A percentile compares a stretch with the other conserved stretches of the same genome.
These are phyloP conservation scores for Sporothrix phasma DNA, from an alignment of 2,329 filamentous ascomycete genomes.

Conservation along the genomic window DNA sequence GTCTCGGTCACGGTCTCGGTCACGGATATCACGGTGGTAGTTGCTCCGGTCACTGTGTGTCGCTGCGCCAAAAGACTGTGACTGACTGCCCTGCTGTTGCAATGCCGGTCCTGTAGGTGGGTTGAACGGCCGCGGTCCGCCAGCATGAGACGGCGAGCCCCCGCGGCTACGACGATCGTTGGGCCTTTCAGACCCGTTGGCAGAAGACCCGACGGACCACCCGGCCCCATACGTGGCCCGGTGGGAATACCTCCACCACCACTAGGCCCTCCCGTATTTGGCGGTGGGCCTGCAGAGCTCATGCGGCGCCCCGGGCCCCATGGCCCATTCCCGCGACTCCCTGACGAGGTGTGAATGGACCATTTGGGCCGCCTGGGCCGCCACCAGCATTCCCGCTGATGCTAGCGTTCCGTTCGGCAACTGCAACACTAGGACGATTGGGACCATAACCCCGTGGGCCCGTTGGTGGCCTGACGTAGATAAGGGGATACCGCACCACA, in stretches of 20 bases:
- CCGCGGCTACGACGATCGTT: slow-evolving; percentile 7
- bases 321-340: slow-evolving; percentile 8
- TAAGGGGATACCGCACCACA: slow-evolving; percentile 5
- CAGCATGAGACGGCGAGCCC: slow-evolving; percentile 1
- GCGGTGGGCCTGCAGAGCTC: slow-evolving; percentile 24
- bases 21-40: slow-evolving; percentile 6
- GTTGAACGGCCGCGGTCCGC: slow-evolving; percentile 40
- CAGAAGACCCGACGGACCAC: slow-evolving; percentile 23
- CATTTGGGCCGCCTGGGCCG: not conserved
- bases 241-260: slow-evolving; percentile 37
- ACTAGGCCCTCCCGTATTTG: slow-evolving; percentile 30
- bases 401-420: not conserved
- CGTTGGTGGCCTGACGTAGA: slow-evolving; percentile 13
- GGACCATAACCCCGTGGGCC: slow-evolving; percentile 15
- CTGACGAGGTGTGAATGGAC: slow-evolving; percentile 1
- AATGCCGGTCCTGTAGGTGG: slow-evolving; percentile 45
- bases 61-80: not conserved
- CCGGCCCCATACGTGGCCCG: slow-evolving; percentile 32
- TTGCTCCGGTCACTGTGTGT: not conserved
- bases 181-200: not conserved
- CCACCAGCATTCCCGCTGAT: not conserved
- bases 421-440: not conserved
- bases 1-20: slow-evolving; percentile 7
- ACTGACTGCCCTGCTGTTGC: slow-evolving; percentile 23
- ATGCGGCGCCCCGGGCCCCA: slow-evolving; percentile 22